Conservation (phyloP, 2,329 filamentous ascomycete genomes). For the Ceratocystis cacaofunesta region DNA sequence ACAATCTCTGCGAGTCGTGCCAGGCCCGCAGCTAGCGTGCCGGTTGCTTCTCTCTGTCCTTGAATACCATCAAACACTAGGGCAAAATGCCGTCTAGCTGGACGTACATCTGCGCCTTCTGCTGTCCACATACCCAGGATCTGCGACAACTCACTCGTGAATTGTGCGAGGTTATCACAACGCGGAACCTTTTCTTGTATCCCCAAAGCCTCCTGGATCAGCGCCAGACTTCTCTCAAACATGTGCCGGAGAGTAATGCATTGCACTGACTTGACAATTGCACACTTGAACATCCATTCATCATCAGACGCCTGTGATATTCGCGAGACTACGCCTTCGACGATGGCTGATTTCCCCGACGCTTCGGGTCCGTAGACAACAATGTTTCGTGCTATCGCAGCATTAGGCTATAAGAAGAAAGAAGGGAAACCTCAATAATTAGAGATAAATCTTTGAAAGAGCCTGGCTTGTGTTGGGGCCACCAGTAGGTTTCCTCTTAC, state of each 20-base stretch:
- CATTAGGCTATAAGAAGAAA: conserved; percentile 35
- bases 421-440: neutral
- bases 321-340: conserved; percentile 25
- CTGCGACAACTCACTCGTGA: conserved; percentile 56
- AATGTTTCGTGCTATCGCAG: conserved; percentile 58
- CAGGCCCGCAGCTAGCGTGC: conserved; percentile 66
- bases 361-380: conserved; percentile 74
- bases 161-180: conserved; percentile 67
- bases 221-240: conserved; percentile 46
- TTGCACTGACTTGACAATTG: conserved; percentile 16
- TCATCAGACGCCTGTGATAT: conserved; percentile 4
- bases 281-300: conserved; percentile 10
- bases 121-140: conserved; percentile 31
- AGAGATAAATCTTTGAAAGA: conserved; percentile 18
- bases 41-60: conserved; percentile 61
- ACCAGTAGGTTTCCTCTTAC: conserved; percentile 24
- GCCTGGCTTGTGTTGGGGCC: too few relatives aligned
- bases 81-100: conserved; percentile 41
- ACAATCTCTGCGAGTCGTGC: conserved; percentile 70
- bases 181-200: conserved; percentile 28
- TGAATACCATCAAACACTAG: conserved; percentile 83
- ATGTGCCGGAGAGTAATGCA: conserved; percentile 18
- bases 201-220: conserved; percentile 29
- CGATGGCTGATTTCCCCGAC: conserved; percentile 69
- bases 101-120: conserved; percentile 22